These are phyloP conservation scores for Amanita polypyramis DNA, from an alignment of 768 basidiomycete species.

Conservation along the genomic window DNA sequence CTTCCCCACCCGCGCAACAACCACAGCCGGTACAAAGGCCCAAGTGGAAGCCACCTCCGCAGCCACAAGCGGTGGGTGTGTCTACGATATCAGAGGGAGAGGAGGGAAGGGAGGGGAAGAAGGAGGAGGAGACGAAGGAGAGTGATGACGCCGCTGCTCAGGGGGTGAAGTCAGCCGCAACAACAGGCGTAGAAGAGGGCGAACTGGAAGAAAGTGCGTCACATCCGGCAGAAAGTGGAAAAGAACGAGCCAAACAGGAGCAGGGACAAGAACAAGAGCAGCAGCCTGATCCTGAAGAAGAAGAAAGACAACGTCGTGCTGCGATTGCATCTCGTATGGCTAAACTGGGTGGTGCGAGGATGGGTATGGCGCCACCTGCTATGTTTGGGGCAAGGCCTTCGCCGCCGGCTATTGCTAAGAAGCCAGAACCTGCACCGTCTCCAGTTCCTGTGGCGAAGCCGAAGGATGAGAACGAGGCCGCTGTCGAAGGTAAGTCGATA, in stretches of 20 bases:
- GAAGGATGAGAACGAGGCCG: slow-evolving; percentile 5
- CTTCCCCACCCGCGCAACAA: slow-evolving; percentile 15
- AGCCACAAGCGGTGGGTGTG: slow-evolving; percentile 35
- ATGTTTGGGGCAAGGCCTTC: slow-evolving; percentile 36
- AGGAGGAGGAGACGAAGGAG: neutral
- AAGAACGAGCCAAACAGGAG: neutral
- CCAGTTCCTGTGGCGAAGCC: slow-evolving; percentile 8
- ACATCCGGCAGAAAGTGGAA: neutral
- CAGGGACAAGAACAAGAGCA: slow-evolving; percentile 17
- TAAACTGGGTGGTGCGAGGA: slow-evolving; percentile 73
- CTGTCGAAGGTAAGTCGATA: neutral
- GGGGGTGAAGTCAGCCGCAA: no score
- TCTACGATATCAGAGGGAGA: slow-evolving; percentile 35
- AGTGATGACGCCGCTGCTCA: neutral
- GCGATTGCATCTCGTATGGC: slow-evolving; percentile 92
- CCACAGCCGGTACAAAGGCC: slow-evolving; percentile 57
- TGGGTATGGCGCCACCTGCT: slow-evolving; percentile 67
- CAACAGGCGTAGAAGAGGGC: slow-evolving; percentile 1
- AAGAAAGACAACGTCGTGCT: slow-evolving; percentile 71
- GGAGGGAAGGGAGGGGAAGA: slow-evolving; percentile 6
- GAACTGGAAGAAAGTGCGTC: neutral
- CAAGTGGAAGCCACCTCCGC: slow-evolving; percentile 80
- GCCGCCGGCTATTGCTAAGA: slow-evolving; percentile 22
- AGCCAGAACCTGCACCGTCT: slow-evolving; percentile 10
- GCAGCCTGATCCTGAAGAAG: slow-evolving; percentile 47